These are phyloP conservation scores for Decorospora gaudefroyi DNA, from an alignment of 2,329 filamentous ascomycete genomes.

Conservation along the genomic window DNA sequence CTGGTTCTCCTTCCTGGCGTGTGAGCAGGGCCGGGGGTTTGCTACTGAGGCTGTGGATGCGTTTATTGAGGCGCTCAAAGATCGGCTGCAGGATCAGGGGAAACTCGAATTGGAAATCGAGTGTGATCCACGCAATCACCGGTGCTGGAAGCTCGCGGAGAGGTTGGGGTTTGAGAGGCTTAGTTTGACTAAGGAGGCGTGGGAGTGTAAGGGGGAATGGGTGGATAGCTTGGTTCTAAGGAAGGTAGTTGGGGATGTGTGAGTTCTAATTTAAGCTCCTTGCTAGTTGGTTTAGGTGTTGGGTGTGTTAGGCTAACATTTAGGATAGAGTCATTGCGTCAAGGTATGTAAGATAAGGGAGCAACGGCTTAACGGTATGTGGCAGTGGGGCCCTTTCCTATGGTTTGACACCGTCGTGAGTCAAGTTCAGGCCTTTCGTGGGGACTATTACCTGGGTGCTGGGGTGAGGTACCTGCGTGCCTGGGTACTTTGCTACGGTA, in stretches of 20 bases:
- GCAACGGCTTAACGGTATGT: too few relatives aligned
- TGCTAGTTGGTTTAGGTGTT: too few relatives aligned
- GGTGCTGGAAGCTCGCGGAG: conserved; percentile 39
- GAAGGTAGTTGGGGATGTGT: conserved; percentile 24
- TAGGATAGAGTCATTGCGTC: too few relatives aligned
- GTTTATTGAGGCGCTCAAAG: conserved; percentile 29
- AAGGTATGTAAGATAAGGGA: too few relatives aligned
- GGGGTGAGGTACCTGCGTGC: too few relatives aligned
- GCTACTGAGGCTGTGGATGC: conserved; percentile 41
- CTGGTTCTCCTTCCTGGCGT: conserved; percentile 41
- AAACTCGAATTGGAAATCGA: conserved; percentile 40
- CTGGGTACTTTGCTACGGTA: too few relatives aligned
- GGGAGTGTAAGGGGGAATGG: conserved; percentile 42
- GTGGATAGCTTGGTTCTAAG: conserved; percentile 38
- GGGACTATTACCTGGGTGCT: too few relatives aligned
- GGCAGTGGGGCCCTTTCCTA: too few relatives aligned
- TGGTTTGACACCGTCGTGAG: too few relatives aligned
- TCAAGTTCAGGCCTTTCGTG: too few relatives aligned
- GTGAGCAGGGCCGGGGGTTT: conserved; percentile 31
- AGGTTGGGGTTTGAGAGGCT: conserved; percentile 36
- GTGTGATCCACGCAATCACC: conserved; percentile 42
- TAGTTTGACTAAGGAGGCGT: conserved; percentile 33
- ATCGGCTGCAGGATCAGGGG: conserved; percentile 8
- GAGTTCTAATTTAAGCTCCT: background rate
- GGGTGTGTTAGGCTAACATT: too few relatives aligned